Evolutionary conservation across 768 basidiomycete genomes (phyloP).

Genomic region (Mycena pura): DNA sequence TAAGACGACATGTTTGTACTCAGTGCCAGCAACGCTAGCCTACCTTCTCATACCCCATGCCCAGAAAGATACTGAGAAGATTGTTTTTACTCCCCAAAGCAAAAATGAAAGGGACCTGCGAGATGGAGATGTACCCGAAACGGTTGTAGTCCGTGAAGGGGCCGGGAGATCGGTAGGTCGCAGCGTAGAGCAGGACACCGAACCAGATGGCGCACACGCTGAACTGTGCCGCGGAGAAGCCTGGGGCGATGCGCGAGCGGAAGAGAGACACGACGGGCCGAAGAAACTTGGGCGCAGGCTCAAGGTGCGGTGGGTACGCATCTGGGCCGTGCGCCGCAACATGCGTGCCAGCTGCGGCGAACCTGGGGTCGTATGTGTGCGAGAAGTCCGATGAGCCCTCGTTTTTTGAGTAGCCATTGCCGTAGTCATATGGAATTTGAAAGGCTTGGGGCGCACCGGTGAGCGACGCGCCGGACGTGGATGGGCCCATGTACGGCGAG

Average conservation of each 20-base stretch:
- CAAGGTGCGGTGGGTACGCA: constrained; percentile 55
- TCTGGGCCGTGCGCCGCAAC: constrained; percentile 21
- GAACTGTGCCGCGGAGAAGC: constrained; percentile 58
- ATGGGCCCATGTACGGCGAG: not conserved
- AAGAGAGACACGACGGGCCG: constrained; percentile 51
- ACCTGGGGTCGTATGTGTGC: constrained; percentile 28
- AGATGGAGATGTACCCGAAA: constrained; percentile 58
- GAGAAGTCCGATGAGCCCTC: constrained; percentile 4
- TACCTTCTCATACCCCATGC: constrained; percentile 74
- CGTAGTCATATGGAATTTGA: no score
- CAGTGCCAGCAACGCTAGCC: no score
- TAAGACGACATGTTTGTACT: no score
- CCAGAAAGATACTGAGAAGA: constrained; percentile 59
- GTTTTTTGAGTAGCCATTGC: not conserved
- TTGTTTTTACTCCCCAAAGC: constrained; percentile 76
- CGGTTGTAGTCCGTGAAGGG: constrained; percentile 58
- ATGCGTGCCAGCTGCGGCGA: no score
- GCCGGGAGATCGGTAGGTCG: constrained; percentile 55
- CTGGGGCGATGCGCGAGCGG: constrained; percentile 48
- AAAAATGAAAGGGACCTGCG: constrained; percentile 72
- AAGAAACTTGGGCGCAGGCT: constrained; percentile 51
- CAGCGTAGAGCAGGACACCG: no score
- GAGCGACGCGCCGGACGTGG: no score
- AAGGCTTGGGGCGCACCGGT: no score
- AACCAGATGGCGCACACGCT: constrained; percentile 50